Evolutionary conservation across 352 stramenopile species (phyloP), one percentile per base, ranked within the genome.

Genomic region (Phytophthora europaea): DNA sequence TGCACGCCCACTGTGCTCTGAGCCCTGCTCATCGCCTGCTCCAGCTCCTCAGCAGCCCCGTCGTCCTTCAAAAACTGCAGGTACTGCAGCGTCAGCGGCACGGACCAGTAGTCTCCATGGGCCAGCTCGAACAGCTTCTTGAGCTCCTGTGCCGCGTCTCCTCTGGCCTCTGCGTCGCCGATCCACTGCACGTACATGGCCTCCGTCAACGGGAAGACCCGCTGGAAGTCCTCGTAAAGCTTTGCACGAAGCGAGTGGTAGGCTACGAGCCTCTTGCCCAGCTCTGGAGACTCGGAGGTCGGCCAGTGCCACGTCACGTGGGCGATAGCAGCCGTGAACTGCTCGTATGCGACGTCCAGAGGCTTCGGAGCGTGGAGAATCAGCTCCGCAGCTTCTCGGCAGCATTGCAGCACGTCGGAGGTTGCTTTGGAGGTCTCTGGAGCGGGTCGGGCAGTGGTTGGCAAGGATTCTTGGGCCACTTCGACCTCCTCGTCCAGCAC

Each of bases 161-260:
- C 66, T 57, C 18, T 48, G 18, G 60, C 63, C 18, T n/a, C 28
- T 1, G 69, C 60, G 50, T 89, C 82, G 38, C 50, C 62, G 18
- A 91, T 78, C 81, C 79, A 94, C 57, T 93, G 78, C 26, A 50
- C 28, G 59, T 89, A 90, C 74, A 93, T 80, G 54, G 83, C 76
- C 18, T 82, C 74, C 16, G 81, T 90, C 8, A 94, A 67, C 12
- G 87, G 87, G 54, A 89, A 92, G 2, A 61, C 76, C 38, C 26
- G 43, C n/a, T 90, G 84, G 69, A 94, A 94, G 40, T 59, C 61
- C 6, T 45, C 54, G 50, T 80, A 91, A 1, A 93, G 18, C n/a
- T 68, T 61, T 15, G 65, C 45, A 45, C 82, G 79, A 4, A 84
- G 65, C 18, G 52, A 57, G 31, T 70, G 72, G 60, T 76, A 88